phyloP scores from a whole-genome alignment of 2,329 filamentous ascomycete genomes.

The Shiraia sp. region DNA sequence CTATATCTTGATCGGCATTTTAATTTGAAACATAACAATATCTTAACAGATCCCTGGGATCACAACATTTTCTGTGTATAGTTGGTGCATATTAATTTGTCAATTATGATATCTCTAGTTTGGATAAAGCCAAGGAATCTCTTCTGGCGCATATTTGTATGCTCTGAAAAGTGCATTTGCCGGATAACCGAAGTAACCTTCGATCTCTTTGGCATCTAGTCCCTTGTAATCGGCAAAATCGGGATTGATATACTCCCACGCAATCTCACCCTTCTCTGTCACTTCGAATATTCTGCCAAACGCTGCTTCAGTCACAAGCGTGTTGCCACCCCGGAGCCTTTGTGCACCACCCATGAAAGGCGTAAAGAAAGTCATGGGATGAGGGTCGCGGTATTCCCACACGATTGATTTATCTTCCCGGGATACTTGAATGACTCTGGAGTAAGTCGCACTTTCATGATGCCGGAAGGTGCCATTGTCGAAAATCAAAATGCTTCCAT shows the following conservation, averaged over 20 bases:
- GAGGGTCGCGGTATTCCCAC: slow-evolving; percentile 51
- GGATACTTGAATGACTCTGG: slow-evolving; percentile 49
- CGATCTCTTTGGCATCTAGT: slow-evolving; percentile 40
- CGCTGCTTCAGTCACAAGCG: slow-evolving; percentile 49
- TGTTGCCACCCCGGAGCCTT: slow-evolving; percentile 48
- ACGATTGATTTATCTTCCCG: slow-evolving; percentile 45
- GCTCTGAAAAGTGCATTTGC: slow-evolving; percentile 52
- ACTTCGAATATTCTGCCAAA: slow-evolving; percentile 53
- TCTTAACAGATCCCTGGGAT: background rate
- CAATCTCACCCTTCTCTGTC: slow-evolving; percentile 45
- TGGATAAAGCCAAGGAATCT: slow-evolving; percentile 45
- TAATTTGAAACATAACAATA: background rate
- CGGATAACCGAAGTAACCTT: slow-evolving; percentile 46
- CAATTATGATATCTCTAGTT: slow-evolving; percentile 3
- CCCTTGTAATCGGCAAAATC: slow-evolving; percentile 47
- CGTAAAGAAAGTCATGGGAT: slow-evolving; percentile 49
- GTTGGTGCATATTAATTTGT: no score
- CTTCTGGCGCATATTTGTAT: slow-evolving; percentile 48
- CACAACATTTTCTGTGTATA: no score
- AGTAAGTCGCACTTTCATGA: slow-evolving; percentile 48
- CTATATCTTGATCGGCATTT: slow-evolving; percentile 3
- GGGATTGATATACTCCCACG: slow-evolving; percentile 52
- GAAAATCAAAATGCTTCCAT: slow-evolving; percentile 52
- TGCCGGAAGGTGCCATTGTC: slow-evolving; percentile 52
- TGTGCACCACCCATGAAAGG: slow-evolving; percentile 55